These are phyloP conservation scores for Metschnikowia vanudenii DNA, from an alignment of 805 yeast species.

Conservation along the genomic window DNA sequence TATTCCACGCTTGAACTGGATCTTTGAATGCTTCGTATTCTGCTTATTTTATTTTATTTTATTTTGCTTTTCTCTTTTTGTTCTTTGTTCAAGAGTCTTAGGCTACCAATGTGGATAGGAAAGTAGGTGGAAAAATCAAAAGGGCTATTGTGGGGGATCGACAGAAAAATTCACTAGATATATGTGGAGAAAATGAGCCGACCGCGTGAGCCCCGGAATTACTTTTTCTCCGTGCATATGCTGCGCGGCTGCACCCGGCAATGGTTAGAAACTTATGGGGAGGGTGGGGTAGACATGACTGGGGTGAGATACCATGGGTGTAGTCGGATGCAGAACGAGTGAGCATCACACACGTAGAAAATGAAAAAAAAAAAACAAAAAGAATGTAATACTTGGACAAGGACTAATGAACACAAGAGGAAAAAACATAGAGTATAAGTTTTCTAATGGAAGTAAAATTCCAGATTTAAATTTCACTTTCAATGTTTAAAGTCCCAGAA, in stretches of 20 bases:
- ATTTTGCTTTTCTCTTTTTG: too few relatives aligned
- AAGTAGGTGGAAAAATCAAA: too few relatives aligned
- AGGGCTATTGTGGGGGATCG: background rate
- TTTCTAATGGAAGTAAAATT: too few relatives aligned
- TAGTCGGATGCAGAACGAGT: conserved; percentile 1
- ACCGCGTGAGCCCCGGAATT: conserved; percentile 14
- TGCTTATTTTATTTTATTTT: too few relatives aligned
- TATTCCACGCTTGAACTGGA: too few relatives aligned
- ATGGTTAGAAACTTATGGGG: conserved; percentile 6
- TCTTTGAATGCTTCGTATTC: too few relatives aligned
- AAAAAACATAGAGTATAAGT: too few relatives aligned
- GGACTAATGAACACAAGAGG: background rate
- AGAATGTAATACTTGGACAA: too few relatives aligned
- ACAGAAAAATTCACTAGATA: background rate
- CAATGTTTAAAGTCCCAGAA: too few relatives aligned
- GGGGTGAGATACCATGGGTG: conserved; percentile 1
- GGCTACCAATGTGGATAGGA: too few relatives aligned
- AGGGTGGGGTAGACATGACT: conserved; percentile 10
- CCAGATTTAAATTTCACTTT: too few relatives aligned
- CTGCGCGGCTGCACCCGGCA: conserved; percentile 10
- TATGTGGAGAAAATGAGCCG: conserved; percentile 13
- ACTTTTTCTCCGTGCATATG: conserved; percentile 19
- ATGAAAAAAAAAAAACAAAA: background rate
- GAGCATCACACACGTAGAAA: background rate
- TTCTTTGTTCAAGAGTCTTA: too few relatives aligned